These are phyloP conservation scores for Venustampulla echinocandica DNA, from an alignment of 495 filamentous ascomycete species.

Conservation along the genomic window DNA sequence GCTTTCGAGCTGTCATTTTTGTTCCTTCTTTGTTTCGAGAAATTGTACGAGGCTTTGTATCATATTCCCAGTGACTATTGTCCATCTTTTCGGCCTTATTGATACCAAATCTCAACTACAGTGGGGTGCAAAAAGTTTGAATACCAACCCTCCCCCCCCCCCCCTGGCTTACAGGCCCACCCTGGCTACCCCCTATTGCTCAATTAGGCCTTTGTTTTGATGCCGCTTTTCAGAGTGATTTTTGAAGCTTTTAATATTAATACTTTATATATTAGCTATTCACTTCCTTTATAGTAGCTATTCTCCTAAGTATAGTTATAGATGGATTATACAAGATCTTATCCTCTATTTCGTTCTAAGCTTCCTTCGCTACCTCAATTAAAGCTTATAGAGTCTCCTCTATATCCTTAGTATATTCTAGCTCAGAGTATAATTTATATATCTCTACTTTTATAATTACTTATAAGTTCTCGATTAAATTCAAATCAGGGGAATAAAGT, in stretches of 20 bases:
- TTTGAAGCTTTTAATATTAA: slow-evolving; percentile 1
- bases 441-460: slow-evolving; percentile 22
- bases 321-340: slow-evolving; percentile 13
- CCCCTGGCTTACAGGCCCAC: not conserved
- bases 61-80: too few relatives aligned
- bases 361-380: slow-evolving; percentile 1
- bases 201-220: slow-evolving; percentile 1
- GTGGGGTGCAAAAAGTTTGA: slow-evolving; percentile 5
- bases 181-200: too few relatives aligned
- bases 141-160: not conserved
- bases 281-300: slow-evolving; percentile 3
- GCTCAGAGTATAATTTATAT: not conserved
- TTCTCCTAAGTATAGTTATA: slow-evolving; percentile 5
- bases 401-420: not conserved
- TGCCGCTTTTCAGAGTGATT: not conserved
- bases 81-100: too few relatives aligned
- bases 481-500: slow-evolving; percentile 21
- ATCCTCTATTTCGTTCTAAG: slow-evolving; percentile 5
- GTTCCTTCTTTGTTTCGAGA: too few relatives aligned
- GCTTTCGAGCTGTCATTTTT: too few relatives aligned
- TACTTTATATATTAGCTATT: slow-evolving; percentile 15
- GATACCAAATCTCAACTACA: too few relatives aligned
- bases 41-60: too few relatives aligned
- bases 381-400: not conserved
- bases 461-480: slow-evolving; percentile 24